Evolutionary conservation across 192 early-diverging fungal species (phyloP).

Genomic region (Backusella sp.): DNA sequence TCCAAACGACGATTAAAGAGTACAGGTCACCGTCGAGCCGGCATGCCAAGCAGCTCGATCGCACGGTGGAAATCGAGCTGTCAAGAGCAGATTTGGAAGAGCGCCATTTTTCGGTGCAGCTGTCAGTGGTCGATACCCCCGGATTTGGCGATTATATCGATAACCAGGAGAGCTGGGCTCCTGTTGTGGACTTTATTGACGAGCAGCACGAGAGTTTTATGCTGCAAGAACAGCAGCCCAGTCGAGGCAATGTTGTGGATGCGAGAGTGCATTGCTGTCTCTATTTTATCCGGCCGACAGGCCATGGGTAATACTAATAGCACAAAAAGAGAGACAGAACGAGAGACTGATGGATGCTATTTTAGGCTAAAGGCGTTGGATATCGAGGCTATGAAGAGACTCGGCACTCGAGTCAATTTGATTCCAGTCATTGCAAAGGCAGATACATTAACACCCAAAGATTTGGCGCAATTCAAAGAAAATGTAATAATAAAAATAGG

Average conservation of each 20-base stretch:
- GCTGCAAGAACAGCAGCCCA: constrained; percentile 89
- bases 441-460: constrained; percentile 83
- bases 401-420: constrained; percentile 88
- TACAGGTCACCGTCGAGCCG: constrained; percentile 47
- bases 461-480: constrained; percentile 82
- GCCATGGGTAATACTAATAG: constrained; percentile 64
- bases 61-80: constrained; percentile 97
- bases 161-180: constrained; percentile 94
- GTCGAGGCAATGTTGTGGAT: constrained; percentile 81
- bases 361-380: constrained; percentile 72
- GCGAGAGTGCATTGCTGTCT: constrained; percentile 92
- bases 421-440: constrained; percentile 92
- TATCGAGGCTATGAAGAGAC: constrained; percentile 92
- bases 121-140: constrained; percentile 96
- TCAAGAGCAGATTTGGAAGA: constrained; percentile 98
- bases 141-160: constrained; percentile 98
- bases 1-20: constrained; percentile 67
- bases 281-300: constrained; percentile 97
- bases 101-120: constrained; percentile 86
- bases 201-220: constrained; percentile 91
- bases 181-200: constrained; percentile 93
- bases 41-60: constrained; percentile 88
- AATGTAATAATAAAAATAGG: constrained; percentile 41
- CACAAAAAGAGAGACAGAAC: not conserved
- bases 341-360: not conserved